Evolutionary conservation across 169 alveolate species (phyloP), one percentile per base, ranked within the genome.

Genomic region (Eimeria acervulina): DNA sequence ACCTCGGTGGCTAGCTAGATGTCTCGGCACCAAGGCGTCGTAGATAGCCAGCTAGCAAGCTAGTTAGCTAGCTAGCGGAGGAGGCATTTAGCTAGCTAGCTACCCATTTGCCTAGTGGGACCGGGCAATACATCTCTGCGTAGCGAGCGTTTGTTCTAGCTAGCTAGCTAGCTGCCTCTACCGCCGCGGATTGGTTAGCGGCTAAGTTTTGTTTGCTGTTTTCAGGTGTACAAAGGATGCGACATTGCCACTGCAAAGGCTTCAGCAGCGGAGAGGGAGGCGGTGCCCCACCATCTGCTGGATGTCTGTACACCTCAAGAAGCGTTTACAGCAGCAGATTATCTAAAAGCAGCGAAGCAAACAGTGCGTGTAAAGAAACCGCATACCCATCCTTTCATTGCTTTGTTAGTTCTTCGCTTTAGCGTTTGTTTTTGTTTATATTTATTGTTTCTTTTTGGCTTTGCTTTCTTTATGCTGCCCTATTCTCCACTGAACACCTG

Each of bases 171-270:
- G 6, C 40, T 8, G 19, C 6, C 59, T 51, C n/a, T n/a, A n/a
- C n/a, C n/a, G n/a, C n/a, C n/a, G n/a, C n/a, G n/a, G n/a, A n/a
- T n/a, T n/a, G n/a, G n/a, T n/a, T n/a, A n/a, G n/a, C n/a, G n/a
- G n/a, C n/a, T n/a, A n/a, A 0, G 15, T 51, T n/a, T 31, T 26
- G 70, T 26, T 74, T 19, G 44, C 47, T 19, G 17, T 40, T 72
- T 59, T 13, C 80, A 92, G 95, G 95, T 92, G 61, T 92, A 92
- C 84, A 51, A 61, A 31, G 95, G 95, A 26, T 92, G 95, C 42
- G 95, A 92, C 95, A 44, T 92, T 21, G 95, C 72, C 55, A 92
- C 95, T 7, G 95, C 95, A 44, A 92, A 92, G 52, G 92, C 95
- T 4, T 17, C 95, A 38, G 92, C 90, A 26, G 92, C 38, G 40